Base-by-base conservation (phyloP, 257 asterid genomes). In the Henckelia pumila region DNA sequence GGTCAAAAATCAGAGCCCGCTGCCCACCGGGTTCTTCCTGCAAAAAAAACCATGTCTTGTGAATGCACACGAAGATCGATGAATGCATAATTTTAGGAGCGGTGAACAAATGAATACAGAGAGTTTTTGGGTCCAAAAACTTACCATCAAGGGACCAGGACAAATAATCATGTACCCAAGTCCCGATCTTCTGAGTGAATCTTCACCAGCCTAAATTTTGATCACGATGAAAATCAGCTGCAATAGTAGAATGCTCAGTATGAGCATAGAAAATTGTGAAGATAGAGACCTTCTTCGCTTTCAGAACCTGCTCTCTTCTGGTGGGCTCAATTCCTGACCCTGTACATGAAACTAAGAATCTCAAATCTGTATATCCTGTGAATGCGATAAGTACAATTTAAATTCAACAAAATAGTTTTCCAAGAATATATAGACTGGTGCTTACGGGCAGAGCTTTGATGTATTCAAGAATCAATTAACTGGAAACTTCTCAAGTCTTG, bases 21-120 rank as follows among this genome's bases (percentile, higher is more conserved):
- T 92, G 98, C n/a, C 98, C 97, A 52, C 98, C 98, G 0, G 98
- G 98, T 80, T 92, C 98, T 84, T 92, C 98, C 98, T 92, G 83
- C 69, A 52, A 73, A 49, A 55, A n/a, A 33, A 28, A 19, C n/a
- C n/a, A n/a, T 61, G 14, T 19, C 24, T 33, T 64, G 17, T 72
- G n/a, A 40, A 35, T 40, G 50, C 50, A 3, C 17, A 3, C 4
- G 14, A 40, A 40, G 50, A 40, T 13, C 50, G 64, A 49, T 28
- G 66, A 16, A 37, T 5, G 56, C 19, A 62, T 19, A 19, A 9
- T 44, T 59, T 22, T 28, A 21, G 50, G 1, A 40, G 10, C 11
- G 28, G 16, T 33, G 22, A 20, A 25, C 44, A 17, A 28, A 22
- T 11, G 56, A 59, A 19, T 29, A 58, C 6, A 24, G 59, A 59